Base-by-base conservation (phyloP, 2,329 filamentous ascomycete species). In the Nothomitra cinnamomea region DNA sequence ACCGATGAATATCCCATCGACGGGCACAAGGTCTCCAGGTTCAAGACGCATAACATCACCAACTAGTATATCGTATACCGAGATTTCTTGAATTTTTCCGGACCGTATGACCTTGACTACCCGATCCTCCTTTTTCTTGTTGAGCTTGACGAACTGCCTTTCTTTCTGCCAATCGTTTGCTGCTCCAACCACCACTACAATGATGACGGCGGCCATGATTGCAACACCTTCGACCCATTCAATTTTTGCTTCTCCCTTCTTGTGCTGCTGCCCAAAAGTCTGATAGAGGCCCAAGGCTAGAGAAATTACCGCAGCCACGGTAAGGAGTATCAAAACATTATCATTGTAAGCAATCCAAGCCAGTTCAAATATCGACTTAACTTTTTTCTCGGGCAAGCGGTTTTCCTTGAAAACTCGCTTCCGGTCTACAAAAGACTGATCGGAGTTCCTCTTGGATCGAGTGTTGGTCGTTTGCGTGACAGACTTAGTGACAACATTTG, bases 261-360 rank as follows among this genome's bases (percentile, higher is more conserved):
- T 65, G 57, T 84, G 79, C 2, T 72, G 59, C 2, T 74, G 72
- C 15, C 76, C 78, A 51, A 83, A 73, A 1, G 82, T 80, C 61
- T 88, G 81, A 60, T 87, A 87, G 1, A 88, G 76, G 47, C 85
- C 85, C 41, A 89, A 76, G 0, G 79, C 80, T 24, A 89, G 71
- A 1, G 85, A 87, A 36, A 89, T 79, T n/a, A 77, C 71, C 1
- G 84, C 85, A 6, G 84, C 83, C 19, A 80, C 72, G 1, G 82
- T 83, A 55, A 87, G 71, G 3, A 87, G 68, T 53, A 87, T 83
- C 52, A 87, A 70, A 10, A 89, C 79, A 61, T 88, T 89, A 66
- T 89, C 85, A 62, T 88, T 87, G 67, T 86, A 87, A 1, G 84
- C 83, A 61, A 87, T 83, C 85, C 85, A 89, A 57, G 86, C 83